Conservation (phyloP, 495 filamentous ascomycete genomes). For the Penicillium taxi region DNA sequence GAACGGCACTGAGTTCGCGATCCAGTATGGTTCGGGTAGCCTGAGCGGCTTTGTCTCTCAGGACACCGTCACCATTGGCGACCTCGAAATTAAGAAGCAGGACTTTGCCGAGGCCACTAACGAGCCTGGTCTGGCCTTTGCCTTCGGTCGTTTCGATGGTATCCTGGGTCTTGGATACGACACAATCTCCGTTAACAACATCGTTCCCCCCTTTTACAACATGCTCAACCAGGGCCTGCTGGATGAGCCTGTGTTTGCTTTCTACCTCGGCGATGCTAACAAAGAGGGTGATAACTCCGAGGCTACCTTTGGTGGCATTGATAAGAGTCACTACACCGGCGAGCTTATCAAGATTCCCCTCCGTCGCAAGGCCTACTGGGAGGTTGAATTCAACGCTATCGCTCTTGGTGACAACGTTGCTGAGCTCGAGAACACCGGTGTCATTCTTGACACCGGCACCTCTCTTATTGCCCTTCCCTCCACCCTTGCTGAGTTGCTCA, state of each 20-base stretch:
- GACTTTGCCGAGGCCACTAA: constrained; percentile 91
- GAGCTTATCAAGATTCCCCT: constrained; percentile 89
- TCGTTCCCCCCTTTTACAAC: constrained; percentile 92
- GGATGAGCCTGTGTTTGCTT: constrained; percentile 90
- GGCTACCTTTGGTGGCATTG: constrained; percentile 85
- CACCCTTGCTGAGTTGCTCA: constrained; percentile 91
- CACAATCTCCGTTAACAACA: constrained; percentile 91
- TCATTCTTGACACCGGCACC: constrained; percentile 97
- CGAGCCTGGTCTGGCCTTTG: constrained; percentile 95
- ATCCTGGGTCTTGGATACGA: constrained; percentile 94
- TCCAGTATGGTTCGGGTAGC: constrained; percentile 91
- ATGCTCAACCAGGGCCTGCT: constrained; percentile 83
- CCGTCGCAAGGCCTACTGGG: constrained; percentile 99
- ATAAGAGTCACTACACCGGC: constrained; percentile 79
- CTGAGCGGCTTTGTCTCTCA: constrained; percentile 90
- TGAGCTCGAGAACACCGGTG: constrained; percentile 85
- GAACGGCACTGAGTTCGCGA: constrained; percentile 89
- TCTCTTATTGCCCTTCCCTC: constrained; percentile 93
- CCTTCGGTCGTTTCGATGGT: constrained; percentile 96
- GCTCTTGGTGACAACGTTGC: constrained; percentile 75
- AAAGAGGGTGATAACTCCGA: constrained; percentile 72
- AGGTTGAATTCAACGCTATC: constrained; percentile 91
- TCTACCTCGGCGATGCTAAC: constrained; percentile 79
- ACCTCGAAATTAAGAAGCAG: constrained; percentile 77
- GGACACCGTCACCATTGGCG: constrained; percentile 79